A percentile compares a stretch with the other conserved stretches of the same genome.
These are phyloP conservation scores for Globisporangium acanthophoron DNA, from an alignment of 352 stramenopile species.

Conservation along the genomic window DNA sequence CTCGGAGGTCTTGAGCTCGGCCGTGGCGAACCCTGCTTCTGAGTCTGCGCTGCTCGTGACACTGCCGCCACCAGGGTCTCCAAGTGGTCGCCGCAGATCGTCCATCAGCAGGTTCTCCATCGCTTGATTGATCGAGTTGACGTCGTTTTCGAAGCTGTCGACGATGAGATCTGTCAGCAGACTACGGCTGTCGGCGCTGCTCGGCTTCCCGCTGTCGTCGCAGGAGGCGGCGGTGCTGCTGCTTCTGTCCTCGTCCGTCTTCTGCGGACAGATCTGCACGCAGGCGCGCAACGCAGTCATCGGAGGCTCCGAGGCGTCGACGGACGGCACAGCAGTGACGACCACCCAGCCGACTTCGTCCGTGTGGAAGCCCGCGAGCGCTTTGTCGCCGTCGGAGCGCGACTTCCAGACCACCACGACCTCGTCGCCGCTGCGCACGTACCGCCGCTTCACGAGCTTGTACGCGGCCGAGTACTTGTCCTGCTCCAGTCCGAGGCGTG, in stretches of 20 bases:
- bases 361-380: slow-evolving; percentile 7
- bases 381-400: slow-evolving; percentile 7
- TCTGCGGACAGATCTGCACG: slow-evolving; percentile 7
- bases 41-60: background rate
- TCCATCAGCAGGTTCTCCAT: slow-evolving; percentile 13
- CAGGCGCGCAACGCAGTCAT: slow-evolving; percentile 10
- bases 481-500: background rate
- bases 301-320: background rate
- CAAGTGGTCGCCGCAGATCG: background rate
- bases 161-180: slow-evolving; percentile 6
- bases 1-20: background rate
- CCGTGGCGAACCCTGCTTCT: too few relatives aligned
- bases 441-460: slow-evolving; percentile 15
- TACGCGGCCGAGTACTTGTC: slow-evolving; percentile 7
- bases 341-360: slow-evolving; percentile 12
- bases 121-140: slow-evolving; percentile 15
- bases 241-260: background rate
- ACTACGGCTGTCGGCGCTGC: background rate
- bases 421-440: slow-evolving; percentile 7
- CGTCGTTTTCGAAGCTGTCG: slow-evolving; percentile 13
- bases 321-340: slow-evolving; percentile 3
- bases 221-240: background rate
- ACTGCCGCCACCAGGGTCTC: background rate
- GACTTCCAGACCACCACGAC: slow-evolving; percentile 14
- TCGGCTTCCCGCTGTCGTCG: background rate